A percentile compares a stretch with the other conserved stretches of the same genome.
Evolutionary conservation across 345 rosid genomes (phyloP).

Genomic region (Aquilaria yunnanensis): DNA sequence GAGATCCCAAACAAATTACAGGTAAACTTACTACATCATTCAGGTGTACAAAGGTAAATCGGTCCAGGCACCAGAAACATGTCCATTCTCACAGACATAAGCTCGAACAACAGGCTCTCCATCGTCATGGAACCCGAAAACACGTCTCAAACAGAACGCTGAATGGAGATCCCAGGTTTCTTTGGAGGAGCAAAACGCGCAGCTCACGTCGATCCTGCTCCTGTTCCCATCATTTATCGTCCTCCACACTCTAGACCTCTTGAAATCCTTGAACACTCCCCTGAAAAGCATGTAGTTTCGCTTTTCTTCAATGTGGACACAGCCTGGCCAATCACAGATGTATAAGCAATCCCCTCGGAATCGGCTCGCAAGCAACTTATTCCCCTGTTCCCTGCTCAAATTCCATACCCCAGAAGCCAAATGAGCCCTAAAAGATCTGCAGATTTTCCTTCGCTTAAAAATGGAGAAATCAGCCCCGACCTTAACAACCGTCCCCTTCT

Average conservation of each 20-base stretch:
- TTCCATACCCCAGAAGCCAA: conserved; percentile 70
- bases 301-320: conserved; percentile 73
- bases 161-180: conserved; percentile 91
- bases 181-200: conserved; percentile 72
- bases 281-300: conserved; percentile 88
- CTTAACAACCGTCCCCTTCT: conserved; percentile 17
- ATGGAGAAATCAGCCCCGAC: conserved; percentile 20
- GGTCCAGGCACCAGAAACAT: conserved; percentile 97
- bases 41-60: conserved; percentile 63
- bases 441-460: conserved; percentile 43
- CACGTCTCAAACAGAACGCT: conserved; percentile 81
- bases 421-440: conserved; percentile 51
- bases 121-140: conserved; percentile 77
- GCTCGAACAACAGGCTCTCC: conserved; percentile 97
- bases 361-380: conserved; percentile 81
- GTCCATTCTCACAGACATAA: conserved; percentile 94
- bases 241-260: conserved; percentile 80
- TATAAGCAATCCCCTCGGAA: conserved; percentile 82
- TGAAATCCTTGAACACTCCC: conserved; percentile 86
- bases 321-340: conserved; percentile 94
- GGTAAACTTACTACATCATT: background rate
- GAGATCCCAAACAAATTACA: too few species aligned
- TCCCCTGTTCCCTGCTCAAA: conserved; percentile 82
- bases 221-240: conserved; percentile 66
- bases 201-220: conserved; percentile 52